Evolutionary conservation across 2,329 filamentous ascomycete species (phyloP).

Genomic region (Pseudogymnoascus sp.): DNA sequence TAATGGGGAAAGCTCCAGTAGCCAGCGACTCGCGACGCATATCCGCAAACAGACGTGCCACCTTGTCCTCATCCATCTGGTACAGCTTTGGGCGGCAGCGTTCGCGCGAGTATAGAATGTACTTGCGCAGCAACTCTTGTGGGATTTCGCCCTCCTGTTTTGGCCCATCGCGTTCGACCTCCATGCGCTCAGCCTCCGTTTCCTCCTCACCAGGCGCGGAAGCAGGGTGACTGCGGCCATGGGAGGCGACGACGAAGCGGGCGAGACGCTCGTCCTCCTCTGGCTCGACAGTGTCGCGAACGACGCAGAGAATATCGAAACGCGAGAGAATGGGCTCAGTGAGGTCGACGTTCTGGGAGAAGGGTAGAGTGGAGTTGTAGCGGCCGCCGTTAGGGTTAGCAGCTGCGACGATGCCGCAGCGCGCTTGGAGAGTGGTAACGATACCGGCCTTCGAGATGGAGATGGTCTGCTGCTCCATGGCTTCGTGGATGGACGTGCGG

Average conservation of each 20-base stretch:
- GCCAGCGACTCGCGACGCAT: slow-evolving; percentile 90
- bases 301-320: slow-evolving; percentile 95
- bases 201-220: slow-evolving; percentile 41
- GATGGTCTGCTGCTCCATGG: slow-evolving; percentile 99
- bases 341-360: slow-evolving; percentile 91
- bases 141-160: slow-evolving; percentile 67
- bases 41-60: slow-evolving; percentile 87
- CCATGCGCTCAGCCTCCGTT: slow-evolving; percentile 45
- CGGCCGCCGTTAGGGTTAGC: slow-evolving; percentile 94
- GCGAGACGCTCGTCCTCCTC: slow-evolving; percentile 87
- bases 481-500: slow-evolving; percentile 95
- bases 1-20: slow-evolving; percentile 95
- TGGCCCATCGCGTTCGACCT: slow-evolving; percentile 52
- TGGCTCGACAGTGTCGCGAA: slow-evolving; percentile 90
- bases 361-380: slow-evolving; percentile 93
- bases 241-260: slow-evolving; percentile 89
- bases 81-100: slow-evolving; percentile 87
- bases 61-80: slow-evolving; percentile 96
- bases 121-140: slow-evolving; percentile 87
- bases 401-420: slow-evolving; percentile 91
- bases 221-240: slow-evolving; percentile 77
- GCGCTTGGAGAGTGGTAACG: slow-evolving; percentile 90
- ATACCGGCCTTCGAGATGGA: slow-evolving; percentile 98
- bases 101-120: slow-evolving; percentile 91
- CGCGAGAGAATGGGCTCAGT: slow-evolving; percentile 96